Percentiles rank a stretch among this genome's conserved stretches.
Evolutionary conservation across 2,329 filamentous ascomycete genomes (phyloP).

Genomic region (Plenodomus lindquistii): DNA sequence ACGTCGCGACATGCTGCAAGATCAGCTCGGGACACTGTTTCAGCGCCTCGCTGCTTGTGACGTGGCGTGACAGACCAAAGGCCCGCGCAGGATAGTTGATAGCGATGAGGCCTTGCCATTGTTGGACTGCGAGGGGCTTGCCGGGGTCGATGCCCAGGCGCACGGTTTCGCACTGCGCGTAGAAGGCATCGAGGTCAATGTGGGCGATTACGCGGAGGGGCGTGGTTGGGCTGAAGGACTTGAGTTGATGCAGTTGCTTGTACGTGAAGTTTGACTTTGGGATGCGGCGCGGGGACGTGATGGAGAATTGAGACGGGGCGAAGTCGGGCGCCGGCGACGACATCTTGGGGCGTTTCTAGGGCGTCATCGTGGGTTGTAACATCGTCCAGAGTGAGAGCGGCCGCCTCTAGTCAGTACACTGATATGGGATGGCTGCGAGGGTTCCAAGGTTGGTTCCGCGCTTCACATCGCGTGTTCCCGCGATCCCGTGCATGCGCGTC

Average conservation of each 20-base stretch:
- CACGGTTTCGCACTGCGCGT: slow-evolving; percentile 91
- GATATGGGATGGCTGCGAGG: slow-evolving; percentile 1
- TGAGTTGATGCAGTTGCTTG: slow-evolving; percentile 77
- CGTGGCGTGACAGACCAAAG: slow-evolving; percentile 78
- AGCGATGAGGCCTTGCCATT: slow-evolving; percentile 94
- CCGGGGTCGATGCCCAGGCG: slow-evolving; percentile 74
- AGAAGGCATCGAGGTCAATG: slow-evolving; percentile 96
- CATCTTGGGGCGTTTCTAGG: slow-evolving; percentile 32
- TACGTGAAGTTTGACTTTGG: slow-evolving; percentile 77
- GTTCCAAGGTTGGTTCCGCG: not conserved
- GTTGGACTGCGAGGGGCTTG: slow-evolving; percentile 86
- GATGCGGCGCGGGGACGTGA: slow-evolving; percentile 38
- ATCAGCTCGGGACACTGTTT: slow-evolving; percentile 85
- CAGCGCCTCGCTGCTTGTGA: slow-evolving; percentile 77
- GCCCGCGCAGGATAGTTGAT: slow-evolving; percentile 91
- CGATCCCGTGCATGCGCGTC: slow-evolving; percentile 41
- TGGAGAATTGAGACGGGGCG: slow-evolving; percentile 52
- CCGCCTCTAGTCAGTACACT: too few relatives aligned
- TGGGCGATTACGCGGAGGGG: slow-evolving; percentile 88
- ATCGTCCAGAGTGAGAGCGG: slow-evolving; percentile 1
- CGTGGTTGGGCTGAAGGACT: slow-evolving; percentile 69
- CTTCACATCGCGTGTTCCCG: slow-evolving; percentile 31
- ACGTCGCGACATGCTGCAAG: slow-evolving; percentile 91
- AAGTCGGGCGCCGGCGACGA: slow-evolving; percentile 55
- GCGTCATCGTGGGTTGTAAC: slow-evolving; percentile 9